Conservation (phyloP, 306 rosid genomes). For the Castanea mollissima region DNA sequence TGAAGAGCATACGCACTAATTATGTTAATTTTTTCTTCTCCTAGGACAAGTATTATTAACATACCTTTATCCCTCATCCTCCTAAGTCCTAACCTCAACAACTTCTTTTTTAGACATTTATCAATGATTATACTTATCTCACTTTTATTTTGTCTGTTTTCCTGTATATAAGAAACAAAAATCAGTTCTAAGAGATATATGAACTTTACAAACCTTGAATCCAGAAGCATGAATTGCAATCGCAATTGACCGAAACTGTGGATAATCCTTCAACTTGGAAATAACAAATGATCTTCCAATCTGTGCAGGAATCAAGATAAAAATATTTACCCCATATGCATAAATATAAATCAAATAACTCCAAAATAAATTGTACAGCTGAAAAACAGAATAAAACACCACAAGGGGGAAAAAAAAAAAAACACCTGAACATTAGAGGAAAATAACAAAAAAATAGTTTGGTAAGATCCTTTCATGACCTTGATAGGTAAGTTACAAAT, state of each 20-base stretch:
- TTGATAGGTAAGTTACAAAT: no score
- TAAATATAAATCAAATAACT: not conserved
- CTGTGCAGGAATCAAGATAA: constrained; percentile 45
- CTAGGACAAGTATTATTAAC: no score
- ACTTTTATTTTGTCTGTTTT: no score
- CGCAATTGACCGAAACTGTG: constrained; percentile 79
- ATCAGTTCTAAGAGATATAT: constrained; percentile 8
- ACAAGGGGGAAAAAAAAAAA: not conserved
- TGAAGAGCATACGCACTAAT: no score
- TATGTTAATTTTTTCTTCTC: no score
- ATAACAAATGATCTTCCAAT: constrained; percentile 87
- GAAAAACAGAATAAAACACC: not conserved
- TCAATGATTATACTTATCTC: no score
- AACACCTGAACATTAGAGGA: not conserved
- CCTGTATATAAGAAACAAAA: not conserved
- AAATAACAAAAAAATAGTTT: not conserved
- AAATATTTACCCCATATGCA: not conserved
- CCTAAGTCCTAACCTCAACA: no score
- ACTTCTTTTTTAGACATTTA: no score
- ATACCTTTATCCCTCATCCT: no score
- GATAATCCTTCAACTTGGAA: constrained; percentile 93
- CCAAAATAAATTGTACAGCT: constrained; percentile 11
- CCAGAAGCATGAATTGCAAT: constrained; percentile 83
- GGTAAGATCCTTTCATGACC: not conserved
- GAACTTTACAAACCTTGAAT: constrained; percentile 66